A percentile compares a stretch with the other conserved stretches of the same genome.
phyloP scores from a whole-genome alignment of 2,329 filamentous ascomycete species.

The Trichoderma guizhouense region DNA sequence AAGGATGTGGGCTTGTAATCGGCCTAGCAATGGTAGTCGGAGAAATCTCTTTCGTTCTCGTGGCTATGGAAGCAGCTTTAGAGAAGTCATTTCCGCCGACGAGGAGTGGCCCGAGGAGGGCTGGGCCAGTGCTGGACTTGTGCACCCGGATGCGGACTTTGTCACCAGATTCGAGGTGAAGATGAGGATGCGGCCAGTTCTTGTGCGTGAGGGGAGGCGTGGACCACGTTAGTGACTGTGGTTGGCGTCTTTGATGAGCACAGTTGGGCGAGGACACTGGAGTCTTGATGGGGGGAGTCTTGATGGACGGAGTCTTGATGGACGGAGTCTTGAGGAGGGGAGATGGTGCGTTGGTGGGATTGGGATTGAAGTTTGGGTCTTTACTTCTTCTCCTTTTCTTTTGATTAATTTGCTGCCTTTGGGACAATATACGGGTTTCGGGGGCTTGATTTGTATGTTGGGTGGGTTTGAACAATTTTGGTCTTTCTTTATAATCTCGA shows the following conservation, averaged over 20 bases:
- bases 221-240: background rate
- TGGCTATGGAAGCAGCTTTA: background rate
- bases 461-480: background rate
- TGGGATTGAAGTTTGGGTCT: background rate
- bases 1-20: too few relatives aligned
- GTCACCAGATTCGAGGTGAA: background rate
- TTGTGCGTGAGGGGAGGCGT: background rate
- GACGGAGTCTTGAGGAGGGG: background rate
- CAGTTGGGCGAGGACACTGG: background rate
- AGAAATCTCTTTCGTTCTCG: background rate
- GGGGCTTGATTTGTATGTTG: background rate
- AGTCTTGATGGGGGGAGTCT: background rate
- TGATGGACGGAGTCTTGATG: background rate
- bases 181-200: background rate
- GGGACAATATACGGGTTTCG: background rate
- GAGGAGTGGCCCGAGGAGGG: background rate
- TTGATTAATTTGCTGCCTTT: background rate
- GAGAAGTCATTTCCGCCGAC: slow-evolving; percentile 7
- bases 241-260: background rate
- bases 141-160: background rate
- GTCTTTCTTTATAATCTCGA: background rate
- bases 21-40: background rate
- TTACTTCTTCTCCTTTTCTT: background rate
- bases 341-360: background rate
- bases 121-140: background rate